Percentiles rank a stretch among this genome's conserved stretches.
Evolutionary conservation across 2,329 filamentous ascomycete genomes (phyloP).

Genomic region (Albifimbria verrucaria): DNA sequence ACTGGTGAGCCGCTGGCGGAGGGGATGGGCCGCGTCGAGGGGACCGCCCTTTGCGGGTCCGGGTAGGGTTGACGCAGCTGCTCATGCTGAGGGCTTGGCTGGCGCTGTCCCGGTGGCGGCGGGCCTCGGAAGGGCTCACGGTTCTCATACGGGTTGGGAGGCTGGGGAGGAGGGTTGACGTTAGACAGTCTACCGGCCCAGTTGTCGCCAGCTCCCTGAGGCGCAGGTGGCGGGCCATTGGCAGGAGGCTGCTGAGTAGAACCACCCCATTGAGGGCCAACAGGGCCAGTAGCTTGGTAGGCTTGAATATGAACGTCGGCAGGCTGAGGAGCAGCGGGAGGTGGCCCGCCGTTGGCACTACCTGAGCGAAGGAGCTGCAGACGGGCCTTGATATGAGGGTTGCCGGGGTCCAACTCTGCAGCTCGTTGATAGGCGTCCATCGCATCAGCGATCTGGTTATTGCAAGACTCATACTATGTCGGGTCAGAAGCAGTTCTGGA

Average conservation of each 20-base stretch:
- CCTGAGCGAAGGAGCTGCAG: constrained; percentile 85
- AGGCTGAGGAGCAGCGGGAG: constrained; percentile 77
- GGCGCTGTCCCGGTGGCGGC: constrained; percentile 64
- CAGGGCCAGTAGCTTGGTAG: constrained; percentile 80
- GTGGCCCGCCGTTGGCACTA: constrained; percentile 68
- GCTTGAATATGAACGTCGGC: constrained; percentile 95
- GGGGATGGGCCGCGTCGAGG: constrained; percentile 52
- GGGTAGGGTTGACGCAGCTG: constrained; percentile 62
- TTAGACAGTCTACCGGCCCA: constrained; percentile 69
- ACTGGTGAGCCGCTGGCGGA: constrained; percentile 48
- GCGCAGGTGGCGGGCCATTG: constrained; percentile 60
- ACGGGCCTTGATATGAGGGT: constrained; percentile 94
- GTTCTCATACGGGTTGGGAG: constrained; percentile 78
- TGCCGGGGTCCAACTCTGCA: constrained; percentile 87
- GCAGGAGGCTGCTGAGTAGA: constrained; percentile 56
- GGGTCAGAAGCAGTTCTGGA: constrained; percentile 28
- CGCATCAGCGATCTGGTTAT: constrained; percentile 96
- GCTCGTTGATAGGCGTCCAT: constrained; percentile 93
- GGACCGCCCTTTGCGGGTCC: constrained; percentile 26
- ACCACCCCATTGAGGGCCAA: constrained; percentile 85
- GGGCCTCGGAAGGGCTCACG: constrained; percentile 67
- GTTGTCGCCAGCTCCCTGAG: constrained; percentile 52
- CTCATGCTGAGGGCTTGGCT: constrained; percentile 74
- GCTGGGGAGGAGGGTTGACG: constrained; percentile 72
- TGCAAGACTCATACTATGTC: constrained; percentile 88